Percentiles rank a stretch among this genome's conserved stretches.
phyloP scores from a whole-genome alignment of 176 grass and related monocot species.

The Eragrostis curvula region DNA sequence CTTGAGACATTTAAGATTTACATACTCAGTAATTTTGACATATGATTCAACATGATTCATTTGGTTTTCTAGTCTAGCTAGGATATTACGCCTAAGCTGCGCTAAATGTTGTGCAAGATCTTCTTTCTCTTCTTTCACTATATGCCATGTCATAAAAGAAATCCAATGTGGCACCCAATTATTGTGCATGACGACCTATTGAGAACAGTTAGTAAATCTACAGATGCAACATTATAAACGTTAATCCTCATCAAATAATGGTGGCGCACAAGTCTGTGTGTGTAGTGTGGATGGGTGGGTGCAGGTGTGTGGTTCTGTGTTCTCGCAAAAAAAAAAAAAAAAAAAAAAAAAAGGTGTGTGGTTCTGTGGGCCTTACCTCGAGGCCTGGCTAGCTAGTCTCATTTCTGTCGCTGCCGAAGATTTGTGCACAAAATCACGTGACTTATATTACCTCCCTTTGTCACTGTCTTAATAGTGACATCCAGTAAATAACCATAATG shows the following conservation, averaged over 20 bases:
- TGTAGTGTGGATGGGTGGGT: not conserved
- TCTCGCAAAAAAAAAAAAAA: no score
- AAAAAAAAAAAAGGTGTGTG: no score
- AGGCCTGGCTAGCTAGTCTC: not conserved
- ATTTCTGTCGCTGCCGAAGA: conserved; percentile 18
- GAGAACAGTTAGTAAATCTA: no score
- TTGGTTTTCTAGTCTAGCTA: not conserved
- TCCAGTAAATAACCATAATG: conserved; percentile 41
- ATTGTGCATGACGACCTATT: no score
- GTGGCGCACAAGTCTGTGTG: not conserved
- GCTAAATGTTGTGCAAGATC: no score
- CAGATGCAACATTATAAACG: no score
- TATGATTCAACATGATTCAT: not conserved
- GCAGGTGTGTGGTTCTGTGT: conserved; percentile 44
- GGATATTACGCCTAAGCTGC: no score
- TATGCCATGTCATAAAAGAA: no score
- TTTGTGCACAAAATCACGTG: conserved; percentile 50
- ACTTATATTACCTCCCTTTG: conserved; percentile 34
- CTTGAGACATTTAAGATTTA: not conserved
- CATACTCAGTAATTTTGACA: no score
- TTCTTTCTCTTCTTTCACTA: no score
- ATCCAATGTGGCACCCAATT: no score
- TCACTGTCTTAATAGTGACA: conserved; percentile 43
- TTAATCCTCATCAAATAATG: no score
- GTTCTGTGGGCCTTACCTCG: conserved; percentile 32